Evolutionary conservation across 768 basidiomycete genomes (phyloP), one percentile per base, ranked within the genome.

Genomic region (Cystobasidium tubakii): DNA sequence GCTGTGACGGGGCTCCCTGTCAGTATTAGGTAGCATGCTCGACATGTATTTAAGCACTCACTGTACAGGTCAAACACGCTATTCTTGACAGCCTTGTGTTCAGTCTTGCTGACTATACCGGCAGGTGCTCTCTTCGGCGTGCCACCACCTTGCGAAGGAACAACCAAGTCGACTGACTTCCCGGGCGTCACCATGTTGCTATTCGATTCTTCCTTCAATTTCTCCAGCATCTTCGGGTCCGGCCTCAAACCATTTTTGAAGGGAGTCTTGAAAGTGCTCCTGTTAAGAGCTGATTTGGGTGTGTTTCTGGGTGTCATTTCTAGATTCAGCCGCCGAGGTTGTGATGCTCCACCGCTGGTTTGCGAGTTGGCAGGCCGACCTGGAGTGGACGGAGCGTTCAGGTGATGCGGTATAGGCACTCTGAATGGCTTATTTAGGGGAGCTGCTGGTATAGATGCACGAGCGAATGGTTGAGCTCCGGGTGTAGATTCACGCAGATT

Each of bases 241-340:
- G 78, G 78, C 39, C 73, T 23, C 27, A 70, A 60, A 13, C 78
- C 78, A 17, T 66, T 73, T 42, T 76, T 76, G 73, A 78, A 79
- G 19, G 78, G 78, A 60, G 78, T 75, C 42, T 54, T 57, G 65
- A 79, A 79, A 66, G 75, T 77, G 34, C 54, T 34, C 50, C 33
- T 44, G n/a, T 57, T 63, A 33, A 44, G n/a, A 17, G 60, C n/a
- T n/a, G 34, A 4, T 15, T 36, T 71, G 1, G 76, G 75, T 62
- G 76, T 75, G 17, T 69, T 67, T 34, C 73, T 72, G 4, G 76
- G 77, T 1, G 75, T 74, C 76, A 79, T 77, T 21, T 74, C 73
- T 43, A 79, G 53, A 36, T 77, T 76, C 19, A 77, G 60, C 1
- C 77, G 74, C 0, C 73, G 66, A 7, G 65, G 36, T 12, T 50